Evolutionary conservation across 345 rosid genomes (phyloP).

Genomic region (Boechera divaricarpa): DNA sequence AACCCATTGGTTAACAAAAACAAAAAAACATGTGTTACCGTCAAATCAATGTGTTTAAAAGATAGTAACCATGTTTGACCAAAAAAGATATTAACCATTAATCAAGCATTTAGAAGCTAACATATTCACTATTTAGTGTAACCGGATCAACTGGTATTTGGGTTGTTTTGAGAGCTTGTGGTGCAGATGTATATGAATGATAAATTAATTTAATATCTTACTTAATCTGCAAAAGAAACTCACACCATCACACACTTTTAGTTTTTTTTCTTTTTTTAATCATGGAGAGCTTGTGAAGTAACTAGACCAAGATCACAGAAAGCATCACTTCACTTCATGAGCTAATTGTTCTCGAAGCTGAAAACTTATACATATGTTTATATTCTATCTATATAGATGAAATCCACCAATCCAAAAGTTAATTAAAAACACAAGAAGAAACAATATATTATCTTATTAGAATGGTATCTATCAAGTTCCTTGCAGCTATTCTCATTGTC

Average conservation of each 20-base stretch:
- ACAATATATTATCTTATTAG: background rate
- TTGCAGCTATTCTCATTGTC: constrained; percentile 23
- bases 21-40: too few species aligned
- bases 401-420: constrained; percentile 16
- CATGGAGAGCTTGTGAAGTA: constrained; percentile 41
- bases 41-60: too few species aligned
- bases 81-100: too few species aligned
- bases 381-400: constrained; percentile 29
- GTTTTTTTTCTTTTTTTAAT: constrained; percentile 5
- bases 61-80: too few species aligned
- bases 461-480: constrained; percentile 36
- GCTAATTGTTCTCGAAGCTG: constrained; percentile 18
- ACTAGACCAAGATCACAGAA: constrained; percentile 37
- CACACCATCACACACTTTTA: constrained; percentile 17
- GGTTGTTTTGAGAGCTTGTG: background rate
- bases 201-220: background rate
- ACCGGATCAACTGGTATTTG: too few species aligned
- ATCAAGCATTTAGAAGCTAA: too few species aligned
- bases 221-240: constrained; percentile 1
- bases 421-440: background rate
- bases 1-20: background rate
- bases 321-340: constrained; percentile 29
- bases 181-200: background rate
- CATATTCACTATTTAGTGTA: too few species aligned
- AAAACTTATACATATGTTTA: background rate